These are phyloP conservation scores for Dipodascus albidus DNA, from an alignment of 805 yeast species.

Conservation along the genomic window DNA sequence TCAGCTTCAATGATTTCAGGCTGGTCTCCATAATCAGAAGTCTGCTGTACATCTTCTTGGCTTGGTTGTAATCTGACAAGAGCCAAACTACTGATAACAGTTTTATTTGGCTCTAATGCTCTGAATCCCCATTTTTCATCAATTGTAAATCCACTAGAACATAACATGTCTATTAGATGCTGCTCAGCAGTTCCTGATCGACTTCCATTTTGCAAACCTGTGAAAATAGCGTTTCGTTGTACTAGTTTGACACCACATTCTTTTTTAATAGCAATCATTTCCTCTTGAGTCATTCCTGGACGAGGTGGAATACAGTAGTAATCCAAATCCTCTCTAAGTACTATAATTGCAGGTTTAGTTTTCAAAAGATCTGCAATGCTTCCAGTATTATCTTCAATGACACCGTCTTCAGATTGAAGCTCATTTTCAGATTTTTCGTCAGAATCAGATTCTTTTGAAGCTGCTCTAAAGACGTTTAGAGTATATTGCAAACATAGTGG, in stretches of 20 bases:
- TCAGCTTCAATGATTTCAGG: not conserved
- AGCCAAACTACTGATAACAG: slow-evolving; percentile 78
- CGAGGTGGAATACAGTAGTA: slow-evolving; percentile 79
- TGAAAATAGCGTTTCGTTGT: slow-evolving; percentile 50
- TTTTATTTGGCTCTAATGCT: slow-evolving; percentile 74
- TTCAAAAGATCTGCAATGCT: slow-evolving; percentile 52
- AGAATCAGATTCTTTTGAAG: slow-evolving; percentile 42
- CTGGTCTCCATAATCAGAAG: not conserved
- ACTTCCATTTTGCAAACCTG: slow-evolving; percentile 44
- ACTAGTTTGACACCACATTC: slow-evolving; percentile 61
- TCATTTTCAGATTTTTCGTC: slow-evolving; percentile 14
- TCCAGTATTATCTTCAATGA: slow-evolving; percentile 15
- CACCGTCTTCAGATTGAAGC: slow-evolving; percentile 13
- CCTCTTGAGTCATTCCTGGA: slow-evolving; percentile 41
- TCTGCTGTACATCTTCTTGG: not conserved
- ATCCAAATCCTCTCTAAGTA: slow-evolving; percentile 87
- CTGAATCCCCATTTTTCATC: slow-evolving; percentile 79
- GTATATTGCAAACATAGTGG: slow-evolving; percentile 82
- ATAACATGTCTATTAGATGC: slow-evolving; percentile 88
- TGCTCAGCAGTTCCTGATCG: slow-evolving; percentile 76
- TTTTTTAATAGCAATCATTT: slow-evolving; percentile 57
- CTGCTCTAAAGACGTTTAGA: slow-evolving; percentile 55
- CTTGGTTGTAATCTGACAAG: slow-evolving; percentile 37
- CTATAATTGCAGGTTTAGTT: slow-evolving; percentile 82
- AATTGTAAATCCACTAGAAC: slow-evolving; percentile 69